Conservation (phyloP, 1,139 yeast genomes). For the Hyphopichia pseudoburtonii region DNA sequence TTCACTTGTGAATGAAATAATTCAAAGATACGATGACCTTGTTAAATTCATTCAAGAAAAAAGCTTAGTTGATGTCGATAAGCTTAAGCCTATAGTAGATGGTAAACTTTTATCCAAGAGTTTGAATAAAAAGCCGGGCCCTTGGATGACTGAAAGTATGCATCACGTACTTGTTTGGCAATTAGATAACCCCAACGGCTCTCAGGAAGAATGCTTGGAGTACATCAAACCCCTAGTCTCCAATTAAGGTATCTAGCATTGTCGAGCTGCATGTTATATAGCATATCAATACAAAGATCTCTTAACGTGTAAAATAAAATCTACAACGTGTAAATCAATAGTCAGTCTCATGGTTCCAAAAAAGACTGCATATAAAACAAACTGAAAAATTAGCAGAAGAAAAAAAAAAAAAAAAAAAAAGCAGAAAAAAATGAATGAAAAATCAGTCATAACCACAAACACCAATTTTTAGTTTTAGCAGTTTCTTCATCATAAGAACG, state of each 20-base stretch:
- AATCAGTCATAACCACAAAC: conserved; percentile 2
- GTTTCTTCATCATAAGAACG: no score
- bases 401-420: conserved; percentile 3
- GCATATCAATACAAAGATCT: neutral
- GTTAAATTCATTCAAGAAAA: conserved; percentile 22
- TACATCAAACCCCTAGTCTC: conserved; percentile 43
- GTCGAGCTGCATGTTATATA: no score
- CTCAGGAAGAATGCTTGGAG: conserved; percentile 53
- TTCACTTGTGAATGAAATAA: conserved; percentile 5
- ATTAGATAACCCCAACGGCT: conserved; percentile 61
- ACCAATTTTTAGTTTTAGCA: no score
- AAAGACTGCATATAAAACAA: no score
- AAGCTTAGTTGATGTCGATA: conserved; percentile 41
- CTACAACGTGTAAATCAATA: neutral
- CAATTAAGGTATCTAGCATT: no score
- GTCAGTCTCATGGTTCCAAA: no score
- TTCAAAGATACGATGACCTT: conserved; percentile 35
- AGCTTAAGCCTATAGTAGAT: conserved; percentile 56
- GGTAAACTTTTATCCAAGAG: conserved; percentile 63
- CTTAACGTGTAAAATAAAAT: neutral
- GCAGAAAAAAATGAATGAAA: no score
- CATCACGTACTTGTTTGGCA: conserved; percentile 69
- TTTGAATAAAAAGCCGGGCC: conserved; percentile 70
- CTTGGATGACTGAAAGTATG: conserved; percentile 69
- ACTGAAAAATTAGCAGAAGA: neutral